Evolutionary conservation across 202 grass and related monocot species (phyloP), one percentile per base, ranked within the genome.

Genomic region (Panicum hallii): DNA sequence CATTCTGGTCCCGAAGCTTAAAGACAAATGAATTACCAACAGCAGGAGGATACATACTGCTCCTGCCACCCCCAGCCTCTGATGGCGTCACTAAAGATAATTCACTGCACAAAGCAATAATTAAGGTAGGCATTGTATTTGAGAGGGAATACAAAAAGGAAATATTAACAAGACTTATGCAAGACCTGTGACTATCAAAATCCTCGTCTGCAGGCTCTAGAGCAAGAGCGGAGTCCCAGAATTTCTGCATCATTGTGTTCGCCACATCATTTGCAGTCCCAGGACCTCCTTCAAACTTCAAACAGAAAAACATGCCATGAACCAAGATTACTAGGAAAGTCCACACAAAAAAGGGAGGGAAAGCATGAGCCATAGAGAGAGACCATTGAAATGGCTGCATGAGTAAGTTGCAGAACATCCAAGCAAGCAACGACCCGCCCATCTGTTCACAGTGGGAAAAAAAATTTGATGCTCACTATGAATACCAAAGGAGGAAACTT

Each of bases 301-400:
- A 2, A 85, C 4, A 69, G 19, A 32, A 75, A 61, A 56, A 50
- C 22, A 49, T 79, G 44, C 83, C 52, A 85, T 84, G 17, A 6
- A 50, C 22, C 10, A 76, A 46, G 49, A 53, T 53, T 81, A 77
- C 36, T 63, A 74, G 14, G 19, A 73, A 72, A 63, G 68, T 77
- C 6, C 34, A 77, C 11, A 43, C 63, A 47, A 55, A 47, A 55
- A 4, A 71, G 13, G 17, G 22, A 74, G 38, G 5, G 47, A 86
- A 16, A 40, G 23, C 36, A 30, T 17, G 30, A 4, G 58, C 34
- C 16, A 74, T 74, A 14, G 60, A 76, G 60, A 40, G 50, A 79
- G 53, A 99, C 97, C 97, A 99, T 88, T 63, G 97, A 94, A 87
- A 96, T 95, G 57, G 97, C 88, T 38, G 97, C 93, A 96, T 99